phyloP scores from a whole-genome alignment of 2,329 filamentous ascomycete genomes.

The Tolypocladium guangdongense region DNA sequence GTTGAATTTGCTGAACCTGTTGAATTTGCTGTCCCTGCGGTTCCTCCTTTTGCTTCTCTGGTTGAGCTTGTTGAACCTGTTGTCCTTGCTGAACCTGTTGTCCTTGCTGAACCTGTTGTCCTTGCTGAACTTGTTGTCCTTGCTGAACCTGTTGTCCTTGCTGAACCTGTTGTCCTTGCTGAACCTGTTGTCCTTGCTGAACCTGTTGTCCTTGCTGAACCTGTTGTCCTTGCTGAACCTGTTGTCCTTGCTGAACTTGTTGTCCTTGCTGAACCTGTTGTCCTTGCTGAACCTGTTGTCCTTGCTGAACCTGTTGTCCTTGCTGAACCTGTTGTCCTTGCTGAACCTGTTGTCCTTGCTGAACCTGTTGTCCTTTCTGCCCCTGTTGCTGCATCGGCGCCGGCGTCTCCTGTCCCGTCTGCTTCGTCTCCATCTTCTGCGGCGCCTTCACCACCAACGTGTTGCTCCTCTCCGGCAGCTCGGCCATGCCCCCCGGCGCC shows the following conservation, averaged over 20 bases:
- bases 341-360: slow-evolving; percentile 1
- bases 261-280: not conserved
- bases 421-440: not conserved
- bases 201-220: no score
- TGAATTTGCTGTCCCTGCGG: no score
- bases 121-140: no score
- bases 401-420: not conserved
- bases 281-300: not conserved
- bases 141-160: no score
- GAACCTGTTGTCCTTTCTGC: slow-evolving; percentile 1
- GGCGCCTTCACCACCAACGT: slow-evolving; percentile 15
- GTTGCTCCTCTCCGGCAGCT: slow-evolving; percentile 26
- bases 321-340: slow-evolving; percentile 1
- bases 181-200: no score
- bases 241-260: no score
- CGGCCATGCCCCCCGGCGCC: slow-evolving; percentile 16
- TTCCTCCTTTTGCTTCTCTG: not conserved
- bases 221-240: no score
- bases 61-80: no score
- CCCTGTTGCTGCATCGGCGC: not conserved
- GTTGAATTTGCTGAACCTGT: no score
- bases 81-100: no score
- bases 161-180: no score
- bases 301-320: not conserved
- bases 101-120: no score